Percentiles rank a stretch among this genome's conserved stretches.
These are phyloP conservation scores for Limnanthes douglasii DNA, from an alignment of 345 rosid genomes.

Conservation along the genomic window DNA sequence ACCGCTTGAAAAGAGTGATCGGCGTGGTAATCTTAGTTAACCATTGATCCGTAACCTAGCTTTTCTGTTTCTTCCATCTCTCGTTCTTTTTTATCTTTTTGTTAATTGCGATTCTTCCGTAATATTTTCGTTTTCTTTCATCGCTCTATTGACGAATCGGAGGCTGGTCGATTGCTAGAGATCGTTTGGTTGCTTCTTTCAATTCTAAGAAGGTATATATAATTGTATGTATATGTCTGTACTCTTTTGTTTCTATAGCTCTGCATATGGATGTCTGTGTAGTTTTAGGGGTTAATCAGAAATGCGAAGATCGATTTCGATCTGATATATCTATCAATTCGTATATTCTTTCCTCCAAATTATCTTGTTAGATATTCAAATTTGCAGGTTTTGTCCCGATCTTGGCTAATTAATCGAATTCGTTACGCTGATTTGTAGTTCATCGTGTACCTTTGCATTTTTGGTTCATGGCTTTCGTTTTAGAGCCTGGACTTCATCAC, in stretches of 20 bases:
- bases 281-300: too few species aligned
- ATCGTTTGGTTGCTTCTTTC: slow-evolving; percentile 1
- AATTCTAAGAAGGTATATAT: slow-evolving; percentile 4
- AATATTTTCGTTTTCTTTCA: background rate
- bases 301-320: too few species aligned
- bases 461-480: too few species aligned
- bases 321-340: too few species aligned
- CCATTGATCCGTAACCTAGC: too few species aligned
- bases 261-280: background rate
- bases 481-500: too few species aligned
- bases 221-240: background rate
- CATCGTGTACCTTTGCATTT: too few species aligned
- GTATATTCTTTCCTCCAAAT: too few species aligned
- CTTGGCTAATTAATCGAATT: too few species aligned
- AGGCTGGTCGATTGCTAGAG: slow-evolving; percentile 1
- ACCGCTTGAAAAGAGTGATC: slow-evolving; percentile 75
- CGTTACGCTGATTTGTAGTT: too few species aligned
- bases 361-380: too few species aligned
- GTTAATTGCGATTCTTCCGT: background rate
- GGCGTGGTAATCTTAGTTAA: slow-evolving; percentile 98
- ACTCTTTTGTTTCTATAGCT: background rate
- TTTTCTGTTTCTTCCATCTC: background rate
- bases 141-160: background rate
- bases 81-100: background rate
- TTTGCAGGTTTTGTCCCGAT: too few species aligned